phyloP scores from a whole-genome alignment of 352 stramenopile species.

The Pythium chondricola region DNA sequence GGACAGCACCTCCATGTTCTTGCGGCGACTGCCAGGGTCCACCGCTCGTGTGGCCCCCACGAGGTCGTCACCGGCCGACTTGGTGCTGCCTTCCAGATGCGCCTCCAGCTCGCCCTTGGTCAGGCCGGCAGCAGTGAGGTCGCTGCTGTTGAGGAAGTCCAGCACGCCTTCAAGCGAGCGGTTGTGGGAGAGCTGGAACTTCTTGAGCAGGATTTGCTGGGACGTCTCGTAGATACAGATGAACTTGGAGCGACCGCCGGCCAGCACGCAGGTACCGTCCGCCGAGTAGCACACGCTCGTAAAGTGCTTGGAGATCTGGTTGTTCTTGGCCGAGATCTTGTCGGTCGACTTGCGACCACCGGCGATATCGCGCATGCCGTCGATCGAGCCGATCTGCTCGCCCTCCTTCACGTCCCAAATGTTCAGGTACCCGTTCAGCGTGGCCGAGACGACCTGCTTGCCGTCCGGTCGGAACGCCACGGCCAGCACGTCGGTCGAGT shows the following conservation, averaged over 20 bases:
- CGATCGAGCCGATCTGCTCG: slow-evolving; percentile 94
- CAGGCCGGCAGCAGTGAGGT: slow-evolving; percentile 72
- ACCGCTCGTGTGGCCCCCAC: slow-evolving; percentile 86
- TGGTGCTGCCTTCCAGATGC: slow-evolving; percentile 26
- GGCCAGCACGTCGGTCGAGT: slow-evolving; percentile 95
- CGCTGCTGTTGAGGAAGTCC: slow-evolving; percentile 92
- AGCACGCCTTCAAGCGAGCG: slow-evolving; percentile 94
- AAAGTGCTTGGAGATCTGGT: slow-evolving; percentile 96
- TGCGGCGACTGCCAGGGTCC: slow-evolving; percentile 86
- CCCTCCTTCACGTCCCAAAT: slow-evolving; percentile 97
- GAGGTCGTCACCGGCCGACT: slow-evolving; percentile 39
- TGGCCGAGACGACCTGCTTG: slow-evolving; percentile 94
- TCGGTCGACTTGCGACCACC: slow-evolving; percentile 86
- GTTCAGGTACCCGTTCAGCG: slow-evolving; percentile 94
- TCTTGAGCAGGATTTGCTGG: slow-evolving; percentile 95
- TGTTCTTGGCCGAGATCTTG: slow-evolving; percentile 81
- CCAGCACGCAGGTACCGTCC: slow-evolving; percentile 96
- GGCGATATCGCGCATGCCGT: slow-evolving; percentile 95
- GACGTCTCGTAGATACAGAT: slow-evolving; percentile 99
- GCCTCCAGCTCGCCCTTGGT: slow-evolving; percentile 71
- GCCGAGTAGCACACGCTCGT: slow-evolving; percentile 98
- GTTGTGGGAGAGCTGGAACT: slow-evolving; percentile 99
- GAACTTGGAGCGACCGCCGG: slow-evolving; percentile 97
- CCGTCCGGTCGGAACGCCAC: slow-evolving; percentile 96
- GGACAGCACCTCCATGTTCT: slow-evolving; percentile 84